These are phyloP conservation scores for Talaromyces sp. DNA, from an alignment of 2,329 filamentous ascomycete genomes.

Conservation along the genomic window DNA sequence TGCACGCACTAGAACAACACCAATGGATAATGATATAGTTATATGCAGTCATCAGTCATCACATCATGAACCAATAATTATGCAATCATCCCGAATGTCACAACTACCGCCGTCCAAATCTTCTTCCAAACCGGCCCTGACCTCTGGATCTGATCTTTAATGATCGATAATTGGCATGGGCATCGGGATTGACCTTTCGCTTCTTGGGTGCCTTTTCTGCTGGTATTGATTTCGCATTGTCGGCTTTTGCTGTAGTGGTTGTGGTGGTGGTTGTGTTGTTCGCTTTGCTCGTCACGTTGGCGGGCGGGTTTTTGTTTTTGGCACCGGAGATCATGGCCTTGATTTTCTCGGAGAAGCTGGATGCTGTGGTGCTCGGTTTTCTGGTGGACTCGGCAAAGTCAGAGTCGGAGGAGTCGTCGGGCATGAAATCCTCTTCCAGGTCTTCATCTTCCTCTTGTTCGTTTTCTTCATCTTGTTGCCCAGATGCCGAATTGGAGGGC, in stretches of 20 bases:
- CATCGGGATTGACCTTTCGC: constrained; percentile 38
- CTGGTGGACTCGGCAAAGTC: constrained; percentile 3
- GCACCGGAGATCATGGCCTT: constrained; percentile 28
- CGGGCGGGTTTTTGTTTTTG: constrained; percentile 14
- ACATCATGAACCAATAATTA: background rate
- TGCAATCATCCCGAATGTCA: background rate
- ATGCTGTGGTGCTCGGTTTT: constrained; percentile 11
- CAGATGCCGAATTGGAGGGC: background rate
- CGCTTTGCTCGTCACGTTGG: constrained; percentile 7
- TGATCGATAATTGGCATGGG: constrained; percentile 45
- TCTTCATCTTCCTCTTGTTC: constrained; percentile 11
- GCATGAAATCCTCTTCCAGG: constrained; percentile 15
- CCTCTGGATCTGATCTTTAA: constrained; percentile 40
- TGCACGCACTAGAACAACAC: background rate
- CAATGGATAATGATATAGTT: background rate
- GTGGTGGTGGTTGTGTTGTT: background rate
- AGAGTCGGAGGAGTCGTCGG: constrained; percentile 9
- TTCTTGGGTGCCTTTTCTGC: constrained; percentile 22
- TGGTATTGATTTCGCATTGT: background rate
- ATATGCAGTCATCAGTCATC: background rate
- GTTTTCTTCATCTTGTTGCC: constrained; percentile 8
- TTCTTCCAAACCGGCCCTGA: constrained; percentile 32
- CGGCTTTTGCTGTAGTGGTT: background rate
- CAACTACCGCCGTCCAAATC: constrained; percentile 14
- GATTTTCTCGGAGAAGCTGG: constrained; percentile 32